Base-by-base conservation (phyloP, 345 rosid genomes). In the Cardiospermum halicacabum region DNA sequence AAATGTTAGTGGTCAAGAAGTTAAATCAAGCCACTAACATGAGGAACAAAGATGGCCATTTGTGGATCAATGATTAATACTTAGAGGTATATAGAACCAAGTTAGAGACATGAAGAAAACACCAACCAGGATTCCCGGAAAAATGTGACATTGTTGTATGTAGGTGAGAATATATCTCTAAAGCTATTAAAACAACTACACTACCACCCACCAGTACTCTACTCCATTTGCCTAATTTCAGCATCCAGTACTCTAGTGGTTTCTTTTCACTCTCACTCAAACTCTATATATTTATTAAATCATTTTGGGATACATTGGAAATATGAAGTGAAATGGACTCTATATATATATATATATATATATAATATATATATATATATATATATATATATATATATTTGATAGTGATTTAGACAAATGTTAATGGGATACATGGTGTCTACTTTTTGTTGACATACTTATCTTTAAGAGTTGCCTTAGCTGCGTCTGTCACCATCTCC, bases 381-480 rank as follows among this genome's bases (percentile, higher is more conserved):
- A n/a, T n/a, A n/a, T n/a, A n/a, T n/a, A n/a, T n/a, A 40, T 16
- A 43, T 43, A 13, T 12, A 43, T 2, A 16, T 16, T 12, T 43
- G 13, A 43, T 7, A 47, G 51, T 47, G 19, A 47, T n/a, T n/a
- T n/a, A 47, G 19, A 47, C 22, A 18, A 3, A 43, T 5, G 18
- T 18, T 43, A 15, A 5, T 43, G 6, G 49, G 15, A 43, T n/a
- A 43, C 49, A 43, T 1, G 19, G 51, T 5, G 18, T 19, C 1
- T 16, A 1, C 1, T 36, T 59, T 58, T 66, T 63, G 54, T 70
- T 70, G 16, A 10, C 53, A n/a, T 64, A 21, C 56, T 69, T 77
- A 15, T 70, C 71, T 69, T 77, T 75, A 51, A 75, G 51, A 7
- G 81, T 67, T 11, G 59, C 60, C 62, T 53, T 61, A 56, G 69